Conservation (phyloP, 805 yeast genomes). For the Pichia insulana region DNA sequence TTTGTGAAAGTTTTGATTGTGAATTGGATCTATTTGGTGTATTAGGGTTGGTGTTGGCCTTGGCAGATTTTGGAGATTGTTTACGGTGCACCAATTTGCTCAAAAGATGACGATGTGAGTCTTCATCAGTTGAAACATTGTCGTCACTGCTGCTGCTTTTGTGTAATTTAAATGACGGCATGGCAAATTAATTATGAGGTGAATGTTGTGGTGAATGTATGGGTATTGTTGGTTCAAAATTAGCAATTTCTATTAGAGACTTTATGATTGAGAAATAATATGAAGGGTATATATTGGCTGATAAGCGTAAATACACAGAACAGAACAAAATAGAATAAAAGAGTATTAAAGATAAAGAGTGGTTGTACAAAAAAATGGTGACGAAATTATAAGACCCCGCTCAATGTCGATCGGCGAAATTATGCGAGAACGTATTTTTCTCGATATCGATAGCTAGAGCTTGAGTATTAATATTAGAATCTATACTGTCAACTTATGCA, state of each 20-base stretch:
- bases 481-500: too few relatives aligned
- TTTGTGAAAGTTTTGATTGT: not conserved
- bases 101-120: slow-evolving; percentile 1
- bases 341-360: too few relatives aligned
- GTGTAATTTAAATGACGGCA: slow-evolving; percentile 4
- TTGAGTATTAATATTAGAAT: too few relatives aligned
- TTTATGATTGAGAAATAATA: too few relatives aligned
- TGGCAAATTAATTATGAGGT: not conserved
- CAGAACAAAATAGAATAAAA: too few relatives aligned
- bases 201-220: not conserved
- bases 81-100: slow-evolving; percentile 6
- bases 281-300: too few relatives aligned
- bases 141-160: slow-evolving; percentile 2
- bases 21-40: slow-evolving; percentile 2
- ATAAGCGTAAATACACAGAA: too few relatives aligned
- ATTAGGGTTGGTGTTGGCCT: not conserved
- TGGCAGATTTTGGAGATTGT: not conserved
- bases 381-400: too few relatives aligned
- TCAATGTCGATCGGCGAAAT: too few relatives aligned
- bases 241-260: not conserved
- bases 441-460: too few relatives aligned
- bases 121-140: not conserved
- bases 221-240: not conserved
- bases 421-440: too few relatives aligned
- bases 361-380: too few relatives aligned